Base-by-base conservation (phyloP, 2,329 filamentous ascomycete genomes). In the Stagonosporopsis chrysanthemi region DNA sequence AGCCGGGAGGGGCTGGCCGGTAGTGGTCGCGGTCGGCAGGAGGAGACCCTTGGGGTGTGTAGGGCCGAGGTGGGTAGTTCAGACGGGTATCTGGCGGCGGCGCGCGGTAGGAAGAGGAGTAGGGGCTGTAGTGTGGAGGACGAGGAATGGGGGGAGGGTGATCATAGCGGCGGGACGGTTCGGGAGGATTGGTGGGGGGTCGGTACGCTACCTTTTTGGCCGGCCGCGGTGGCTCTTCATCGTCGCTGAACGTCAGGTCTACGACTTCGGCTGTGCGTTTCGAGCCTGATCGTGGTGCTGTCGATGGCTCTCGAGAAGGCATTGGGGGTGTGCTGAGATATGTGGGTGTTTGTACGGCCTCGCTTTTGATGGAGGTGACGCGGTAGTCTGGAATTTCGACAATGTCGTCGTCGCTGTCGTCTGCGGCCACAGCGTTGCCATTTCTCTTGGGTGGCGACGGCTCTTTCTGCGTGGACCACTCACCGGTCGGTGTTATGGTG, bases 401-500 rank as follows among this genome's bases (percentile, higher is more conserved):
- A 14, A 82, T 61, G 48, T 82, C 80, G 40, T 79, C 77, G 41
- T 80, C 78, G 52, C 78, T 78, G 43, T 76, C 73, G 56, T 80
- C 76, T 43, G 78, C 76, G 38, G 78, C 69, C 45, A 77, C 73
- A 54, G 69, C 60, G 46, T 58, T 60, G 52, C 71, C 74, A 52
- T 78, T 77, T 6, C 70, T 75, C 22, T 72, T 72, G 15, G 73
- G 69, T 31, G 77, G 68, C 24, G 77, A 52, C 2, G 56, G 65
- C n/a, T 78, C 77, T 19, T 75, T 74, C 29, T 80, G 77, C 31
- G 75, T 79, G 39, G 83, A 81, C 95, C 95, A 99, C 65, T 83
- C 82, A 2, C 94, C 95, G 63, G 92, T 84, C 1, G 94, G 92
- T 68, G 98, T 91, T 39, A 99, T 91, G 1, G 89, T 93, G 24